phyloP scores from a whole-genome alignment of 192 early-diverging fungal species.

The Obelidium mucronatum region DNA sequence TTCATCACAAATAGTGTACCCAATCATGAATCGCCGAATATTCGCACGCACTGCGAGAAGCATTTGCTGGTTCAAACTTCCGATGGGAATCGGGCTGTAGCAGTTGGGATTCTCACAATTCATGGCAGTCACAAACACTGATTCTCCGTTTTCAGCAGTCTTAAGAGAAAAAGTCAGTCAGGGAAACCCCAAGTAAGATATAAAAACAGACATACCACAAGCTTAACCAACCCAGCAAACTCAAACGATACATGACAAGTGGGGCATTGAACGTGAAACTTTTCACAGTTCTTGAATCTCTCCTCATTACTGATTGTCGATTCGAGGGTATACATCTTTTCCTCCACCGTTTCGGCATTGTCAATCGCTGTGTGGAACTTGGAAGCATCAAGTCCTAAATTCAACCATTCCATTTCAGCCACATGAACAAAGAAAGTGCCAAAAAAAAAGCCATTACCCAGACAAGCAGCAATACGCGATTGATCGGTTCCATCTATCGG shows the following conservation, averaged over 20 bases:
- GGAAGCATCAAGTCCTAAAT: slow-evolving; percentile 67
- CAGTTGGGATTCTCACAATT: slow-evolving; percentile 66
- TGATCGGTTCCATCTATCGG: slow-evolving; percentile 88
- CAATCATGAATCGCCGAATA: slow-evolving; percentile 78
- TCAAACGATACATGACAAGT: slow-evolving; percentile 60
- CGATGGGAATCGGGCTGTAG: slow-evolving; percentile 40
- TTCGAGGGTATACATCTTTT: slow-evolving; percentile 75
- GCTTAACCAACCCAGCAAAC: slow-evolving; percentile 46
- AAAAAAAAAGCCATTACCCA: slow-evolving; percentile 59
- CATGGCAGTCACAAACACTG: slow-evolving; percentile 6
- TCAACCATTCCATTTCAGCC: background rate
- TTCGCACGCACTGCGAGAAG: slow-evolving; percentile 66
- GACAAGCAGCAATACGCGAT: slow-evolving; percentile 76
- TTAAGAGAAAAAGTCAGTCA: slow-evolving; percentile 30
- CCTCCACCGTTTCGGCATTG: slow-evolving; percentile 41
- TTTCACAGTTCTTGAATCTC: slow-evolving; percentile 61
- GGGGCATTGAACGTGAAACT: slow-evolving; percentile 44
- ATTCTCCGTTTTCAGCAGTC: slow-evolving; percentile 7
- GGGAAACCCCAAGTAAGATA: slow-evolving; percentile 24
- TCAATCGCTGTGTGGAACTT: slow-evolving; percentile 53
- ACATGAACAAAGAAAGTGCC: background rate
- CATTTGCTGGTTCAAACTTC: slow-evolving; percentile 71
- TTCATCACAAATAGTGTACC: slow-evolving; percentile 83
- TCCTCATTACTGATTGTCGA: slow-evolving; percentile 77
- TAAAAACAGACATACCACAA: slow-evolving; percentile 38